Percentiles rank a stretch among this genome's conserved stretches.
Evolutionary conservation across 768 basidiomycete species (phyloP).

Genomic region (Leccinellum rugosiceps): DNA sequence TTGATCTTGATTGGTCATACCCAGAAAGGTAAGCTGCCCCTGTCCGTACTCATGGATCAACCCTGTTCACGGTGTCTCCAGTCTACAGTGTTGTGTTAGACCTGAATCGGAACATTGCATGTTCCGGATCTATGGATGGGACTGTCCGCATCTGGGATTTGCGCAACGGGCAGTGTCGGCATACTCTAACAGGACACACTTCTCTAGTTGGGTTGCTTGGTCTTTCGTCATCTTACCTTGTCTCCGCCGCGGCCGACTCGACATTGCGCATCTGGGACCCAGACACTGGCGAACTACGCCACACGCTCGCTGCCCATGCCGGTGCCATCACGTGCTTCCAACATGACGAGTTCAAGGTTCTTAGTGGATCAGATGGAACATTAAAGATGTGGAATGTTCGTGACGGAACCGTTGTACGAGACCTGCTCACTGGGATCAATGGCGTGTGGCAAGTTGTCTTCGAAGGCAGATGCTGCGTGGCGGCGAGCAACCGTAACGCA

Average conservation of each 20-base stretch:
- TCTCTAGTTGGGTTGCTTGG: constrained; percentile 93
- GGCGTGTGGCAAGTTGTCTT: constrained; percentile 99
- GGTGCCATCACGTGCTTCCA: constrained; percentile 99
- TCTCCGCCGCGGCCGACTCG: constrained; percentile 95
- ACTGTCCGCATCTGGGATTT: constrained; percentile 96
- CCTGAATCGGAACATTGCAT: constrained; percentile 79
- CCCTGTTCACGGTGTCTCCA: constrained; percentile 30
- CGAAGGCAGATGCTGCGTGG: constrained; percentile 91
- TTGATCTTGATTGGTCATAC: constrained; percentile 84
- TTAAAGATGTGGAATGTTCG: constrained; percentile 97
- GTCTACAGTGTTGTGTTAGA: constrained; percentile 97
- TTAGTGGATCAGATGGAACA: constrained; percentile 93
- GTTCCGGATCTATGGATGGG: constrained; percentile 98
- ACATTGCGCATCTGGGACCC: constrained; percentile 96
- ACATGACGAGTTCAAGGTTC: constrained; percentile 96
- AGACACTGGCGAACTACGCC: constrained; percentile 71
- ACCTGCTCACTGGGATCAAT: constrained; percentile 85
- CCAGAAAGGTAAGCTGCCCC: constrained; percentile 68
- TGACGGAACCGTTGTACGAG: constrained; percentile 82
- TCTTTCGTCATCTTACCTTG: constrained; percentile 83
- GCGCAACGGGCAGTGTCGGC: constrained; percentile 72
- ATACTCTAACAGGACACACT: constrained; percentile 85
- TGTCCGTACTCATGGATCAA: background rate
- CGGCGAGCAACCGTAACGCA: constrained; percentile 81
- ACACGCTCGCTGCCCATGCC: constrained; percentile 85